Evolutionary conservation across 495 filamentous ascomycete species (phyloP).

Genomic region (Penicillium robsamsonii): DNA sequence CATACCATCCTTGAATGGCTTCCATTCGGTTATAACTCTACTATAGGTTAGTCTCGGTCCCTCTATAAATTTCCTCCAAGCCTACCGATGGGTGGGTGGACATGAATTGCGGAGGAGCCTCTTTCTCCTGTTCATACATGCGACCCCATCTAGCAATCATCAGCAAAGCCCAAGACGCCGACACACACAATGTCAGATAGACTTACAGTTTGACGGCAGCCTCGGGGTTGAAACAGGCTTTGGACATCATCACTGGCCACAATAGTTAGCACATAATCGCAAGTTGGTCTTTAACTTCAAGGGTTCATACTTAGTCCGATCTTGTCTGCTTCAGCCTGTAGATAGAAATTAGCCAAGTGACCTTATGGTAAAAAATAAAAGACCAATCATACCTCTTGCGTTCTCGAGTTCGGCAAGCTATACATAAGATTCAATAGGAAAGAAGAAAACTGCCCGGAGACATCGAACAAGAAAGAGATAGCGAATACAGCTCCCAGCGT

Average conservation of each 20-base stretch:
- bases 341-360: conserved; percentile 1
- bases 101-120: conserved; percentile 68
- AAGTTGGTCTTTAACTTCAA: conserved; percentile 32
- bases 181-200: background rate
- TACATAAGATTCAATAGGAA: conserved; percentile 60
- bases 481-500: conserved; percentile 52
- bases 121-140: conserved; percentile 64
- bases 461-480: conserved; percentile 49
- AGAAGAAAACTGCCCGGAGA: conserved; percentile 44
- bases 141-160: conserved; percentile 56
- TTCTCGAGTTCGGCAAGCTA: conserved; percentile 66
- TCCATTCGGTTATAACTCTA: conserved; percentile 66
- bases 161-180: background rate
- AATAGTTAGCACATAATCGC: conserved; percentile 20
- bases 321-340: conserved; percentile 70
- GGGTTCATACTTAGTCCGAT: conserved; percentile 66
- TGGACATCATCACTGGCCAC: conserved; percentile 56
- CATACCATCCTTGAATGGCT: conserved; percentile 64
- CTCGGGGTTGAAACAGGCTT: conserved; percentile 68
- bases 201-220: conserved; percentile 62
- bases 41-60: conserved; percentile 17
- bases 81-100: conserved; percentile 82
- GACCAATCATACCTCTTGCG: conserved; percentile 53
- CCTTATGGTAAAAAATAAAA: background rate
- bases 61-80: conserved; percentile 7